Conservation (phyloP, 1,284 basidiomycete species). For the Melanopsichium pennsylvanicum region DNA sequence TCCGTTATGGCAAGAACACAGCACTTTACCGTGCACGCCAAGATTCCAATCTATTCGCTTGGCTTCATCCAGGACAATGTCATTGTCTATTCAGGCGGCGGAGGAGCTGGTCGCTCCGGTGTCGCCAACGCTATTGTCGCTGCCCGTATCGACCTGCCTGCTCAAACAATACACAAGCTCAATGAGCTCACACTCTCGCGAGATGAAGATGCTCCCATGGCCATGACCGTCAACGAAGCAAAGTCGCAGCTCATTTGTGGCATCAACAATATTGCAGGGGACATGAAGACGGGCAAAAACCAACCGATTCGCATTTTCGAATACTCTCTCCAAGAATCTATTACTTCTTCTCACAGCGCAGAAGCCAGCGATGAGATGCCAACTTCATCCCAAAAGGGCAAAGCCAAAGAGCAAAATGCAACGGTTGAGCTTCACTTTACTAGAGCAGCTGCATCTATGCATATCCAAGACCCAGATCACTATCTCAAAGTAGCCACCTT, state of each 20-base stretch:
- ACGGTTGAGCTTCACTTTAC: slow-evolving; percentile 24
- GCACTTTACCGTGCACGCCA: slow-evolving; percentile 47
- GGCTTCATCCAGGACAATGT: slow-evolving; percentile 49
- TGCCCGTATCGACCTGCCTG: slow-evolving; percentile 19
- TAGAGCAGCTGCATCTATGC: slow-evolving; percentile 31
- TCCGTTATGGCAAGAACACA: slow-evolving; percentile 39
- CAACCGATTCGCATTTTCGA: slow-evolving; percentile 53
- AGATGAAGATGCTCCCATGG: slow-evolving; percentile 64
- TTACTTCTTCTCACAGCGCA: no score
- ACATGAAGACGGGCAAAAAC: slow-evolving; percentile 44
- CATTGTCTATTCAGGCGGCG: slow-evolving; percentile 61
- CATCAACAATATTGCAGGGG: slow-evolving; percentile 51
- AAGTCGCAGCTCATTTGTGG: slow-evolving; percentile 48
- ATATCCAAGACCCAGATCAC: slow-evolving; percentile 52
- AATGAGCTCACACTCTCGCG: slow-evolving; percentile 51
- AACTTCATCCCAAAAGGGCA: slow-evolving; percentile 20
- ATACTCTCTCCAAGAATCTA: slow-evolving; percentile 15
- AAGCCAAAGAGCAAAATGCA: slow-evolving; percentile 23
- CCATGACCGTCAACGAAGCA: slow-evolving; percentile 48
- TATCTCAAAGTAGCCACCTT: slow-evolving; percentile 51
- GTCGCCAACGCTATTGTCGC: slow-evolving; percentile 60
- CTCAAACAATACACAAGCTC: slow-evolving; percentile 30
- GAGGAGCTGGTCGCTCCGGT: slow-evolving; percentile 59
- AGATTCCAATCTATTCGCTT: slow-evolving; percentile 61
- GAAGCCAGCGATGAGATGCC: no score